Percentiles rank a stretch among this genome's conserved stretches.
Conservation (phyloP, 2,329 filamentous ascomycete species). For the Periconia sp. region DNA sequence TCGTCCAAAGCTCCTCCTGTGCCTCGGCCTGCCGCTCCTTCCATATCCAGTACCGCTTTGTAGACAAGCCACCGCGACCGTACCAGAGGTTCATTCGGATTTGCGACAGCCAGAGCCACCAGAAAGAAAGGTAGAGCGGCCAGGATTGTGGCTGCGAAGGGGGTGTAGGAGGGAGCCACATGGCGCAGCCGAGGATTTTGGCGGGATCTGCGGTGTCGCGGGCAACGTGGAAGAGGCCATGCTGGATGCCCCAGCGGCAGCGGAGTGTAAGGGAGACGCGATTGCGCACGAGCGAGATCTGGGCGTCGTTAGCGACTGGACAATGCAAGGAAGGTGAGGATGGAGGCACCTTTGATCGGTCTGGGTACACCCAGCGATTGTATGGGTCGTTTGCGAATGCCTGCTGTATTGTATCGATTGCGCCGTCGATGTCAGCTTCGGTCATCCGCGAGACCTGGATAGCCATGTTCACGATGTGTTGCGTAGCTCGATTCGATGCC, state of each 20-base stretch:
- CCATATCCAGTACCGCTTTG: constrained; percentile 75
- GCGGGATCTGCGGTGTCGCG: constrained; percentile 59
- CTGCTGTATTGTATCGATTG: constrained; percentile 69
- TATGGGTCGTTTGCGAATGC: constrained; percentile 73
- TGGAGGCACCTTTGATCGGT: constrained; percentile 60
- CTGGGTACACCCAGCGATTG: constrained; percentile 68
- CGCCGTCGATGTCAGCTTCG: constrained; percentile 66
- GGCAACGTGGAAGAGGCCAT: constrained; percentile 73
- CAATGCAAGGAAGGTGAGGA: constrained; percentile 11
- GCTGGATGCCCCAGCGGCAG: constrained; percentile 72
- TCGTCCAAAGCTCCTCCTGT: constrained; percentile 68
- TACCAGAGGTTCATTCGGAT: constrained; percentile 71
- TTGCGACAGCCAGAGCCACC: constrained; percentile 71
- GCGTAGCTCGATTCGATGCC: neutral
- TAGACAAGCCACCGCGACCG: constrained; percentile 71
- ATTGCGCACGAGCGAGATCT: constrained; percentile 68
- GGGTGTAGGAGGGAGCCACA: constrained; percentile 70
- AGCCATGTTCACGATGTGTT: constrained; percentile 34
- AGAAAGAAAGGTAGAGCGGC: constrained; percentile 67
- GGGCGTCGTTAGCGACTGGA: constrained; percentile 11
- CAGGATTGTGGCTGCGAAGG: constrained; percentile 60
- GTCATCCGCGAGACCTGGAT: constrained; percentile 64
- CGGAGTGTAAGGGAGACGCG: constrained; percentile 68
- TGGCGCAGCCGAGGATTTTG: constrained; percentile 71
- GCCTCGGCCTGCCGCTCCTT: constrained; percentile 68